Conservation (phyloP, 495 filamentous ascomycete species). For the Trichodelitschia bisporula region DNA sequence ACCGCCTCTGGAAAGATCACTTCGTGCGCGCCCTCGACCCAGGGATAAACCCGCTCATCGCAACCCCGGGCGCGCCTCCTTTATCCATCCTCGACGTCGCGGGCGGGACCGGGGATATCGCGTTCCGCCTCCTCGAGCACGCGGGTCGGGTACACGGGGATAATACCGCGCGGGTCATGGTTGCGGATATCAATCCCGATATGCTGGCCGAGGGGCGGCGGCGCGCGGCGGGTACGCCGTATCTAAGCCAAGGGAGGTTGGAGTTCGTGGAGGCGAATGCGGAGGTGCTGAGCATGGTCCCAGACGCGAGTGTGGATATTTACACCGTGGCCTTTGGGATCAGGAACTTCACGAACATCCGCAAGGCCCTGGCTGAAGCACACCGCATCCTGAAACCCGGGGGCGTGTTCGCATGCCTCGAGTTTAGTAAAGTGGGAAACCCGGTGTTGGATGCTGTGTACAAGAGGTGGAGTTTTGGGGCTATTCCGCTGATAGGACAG, state of each 20-base stretch:
- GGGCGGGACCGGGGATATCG: slow-evolving; percentile 93
- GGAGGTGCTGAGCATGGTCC: slow-evolving; percentile 44
- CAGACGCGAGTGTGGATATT: slow-evolving; percentile 44
- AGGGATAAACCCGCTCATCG: slow-evolving; percentile 34
- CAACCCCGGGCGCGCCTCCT: slow-evolving; percentile 16
- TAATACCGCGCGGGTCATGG: slow-evolving; percentile 51
- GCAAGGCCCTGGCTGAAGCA: slow-evolving; percentile 53
- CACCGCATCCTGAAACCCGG: slow-evolving; percentile 78
- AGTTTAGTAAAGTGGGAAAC: slow-evolving; percentile 70
- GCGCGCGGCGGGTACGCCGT: slow-evolving; percentile 35
- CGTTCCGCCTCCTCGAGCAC: slow-evolving; percentile 87
- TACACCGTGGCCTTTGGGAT: slow-evolving; percentile 98
- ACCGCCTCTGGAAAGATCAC: slow-evolving; percentile 95
- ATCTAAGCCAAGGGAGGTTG: slow-evolving; percentile 31
- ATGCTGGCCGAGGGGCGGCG: slow-evolving; percentile 80
- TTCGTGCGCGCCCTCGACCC: slow-evolving; percentile 86
- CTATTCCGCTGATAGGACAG: slow-evolving; percentile 88
- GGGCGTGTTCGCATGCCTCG: slow-evolving; percentile 88
- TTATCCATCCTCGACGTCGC: slow-evolving; percentile 81
- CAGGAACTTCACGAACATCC: slow-evolving; percentile 82
- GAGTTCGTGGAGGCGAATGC: slow-evolving; percentile 76
- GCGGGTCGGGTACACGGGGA: slow-evolving; percentile 63
- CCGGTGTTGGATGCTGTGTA: slow-evolving; percentile 59
- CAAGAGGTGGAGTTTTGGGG: slow-evolving; percentile 85
- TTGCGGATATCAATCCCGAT: slow-evolving; percentile 82